phyloP scores from a whole-genome alignment of 495 filamentous ascomycete genomes.

The Aspergillus affinis region DNA sequence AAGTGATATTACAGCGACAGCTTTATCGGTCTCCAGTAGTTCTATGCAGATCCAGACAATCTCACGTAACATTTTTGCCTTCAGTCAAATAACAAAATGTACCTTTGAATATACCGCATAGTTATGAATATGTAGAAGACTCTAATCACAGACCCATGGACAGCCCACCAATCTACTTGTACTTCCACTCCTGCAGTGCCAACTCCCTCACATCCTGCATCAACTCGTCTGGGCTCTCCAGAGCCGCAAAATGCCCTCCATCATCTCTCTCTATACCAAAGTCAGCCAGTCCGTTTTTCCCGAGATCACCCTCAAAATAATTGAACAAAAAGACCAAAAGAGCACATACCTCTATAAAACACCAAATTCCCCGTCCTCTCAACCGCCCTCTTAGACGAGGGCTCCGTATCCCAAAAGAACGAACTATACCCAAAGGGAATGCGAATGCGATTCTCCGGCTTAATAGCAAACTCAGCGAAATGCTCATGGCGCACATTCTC shows the following conservation, averaged over 20 bases:
- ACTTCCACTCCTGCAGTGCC: background rate
- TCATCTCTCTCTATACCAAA: slow-evolving; percentile 18
- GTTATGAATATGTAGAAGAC: too few relatives aligned
- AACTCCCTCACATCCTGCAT: background rate
- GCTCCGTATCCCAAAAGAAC: slow-evolving; percentile 13
- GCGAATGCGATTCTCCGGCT: slow-evolving; percentile 13
- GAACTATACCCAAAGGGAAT: slow-evolving; percentile 13
- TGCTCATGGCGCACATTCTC: slow-evolving; percentile 20
- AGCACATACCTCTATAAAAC: slow-evolving; percentile 22
- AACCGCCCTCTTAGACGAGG: slow-evolving; percentile 6
- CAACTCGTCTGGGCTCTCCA: slow-evolving; percentile 18
- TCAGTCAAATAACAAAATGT: too few relatives aligned
- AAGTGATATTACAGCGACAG: too few relatives aligned
- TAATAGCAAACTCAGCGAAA: slow-evolving; percentile 16
- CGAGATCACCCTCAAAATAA: too few relatives aligned
- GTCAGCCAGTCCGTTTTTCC: too few relatives aligned
- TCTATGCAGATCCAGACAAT: too few relatives aligned
- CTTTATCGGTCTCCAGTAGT: too few relatives aligned
- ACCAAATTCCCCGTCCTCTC: slow-evolving; percentile 25
- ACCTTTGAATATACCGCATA: too few relatives aligned
- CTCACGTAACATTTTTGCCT: too few relatives aligned
- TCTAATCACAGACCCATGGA: too few relatives aligned
- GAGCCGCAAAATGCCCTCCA: slow-evolving; percentile 25
- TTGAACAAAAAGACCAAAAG: too few relatives aligned
- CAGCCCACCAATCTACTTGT: background rate